A percentile compares a stretch with the other conserved stretches of the same genome.
phyloP scores from a whole-genome alignment of 495 filamentous ascomycete genomes.

The Penicillium chermesinum region DNA sequence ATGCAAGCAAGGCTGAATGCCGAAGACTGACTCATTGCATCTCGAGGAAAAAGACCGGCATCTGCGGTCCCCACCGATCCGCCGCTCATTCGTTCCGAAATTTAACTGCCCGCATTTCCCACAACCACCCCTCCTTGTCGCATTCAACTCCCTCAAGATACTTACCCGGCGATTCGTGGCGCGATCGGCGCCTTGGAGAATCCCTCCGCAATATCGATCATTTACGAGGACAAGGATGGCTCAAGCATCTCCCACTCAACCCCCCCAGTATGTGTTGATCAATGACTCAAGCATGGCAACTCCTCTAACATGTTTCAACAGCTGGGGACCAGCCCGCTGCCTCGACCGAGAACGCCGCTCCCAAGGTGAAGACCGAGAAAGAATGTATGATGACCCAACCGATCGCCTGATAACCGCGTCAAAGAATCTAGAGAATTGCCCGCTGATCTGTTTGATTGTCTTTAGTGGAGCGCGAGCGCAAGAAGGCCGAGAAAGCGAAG shows the following conservation, averaged over 20 bases:
- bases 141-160: conserved; percentile 37
- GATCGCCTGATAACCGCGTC: not conserved
- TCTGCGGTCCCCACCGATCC: conserved; percentile 25
- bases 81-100: conserved; percentile 31
- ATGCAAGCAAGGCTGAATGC: conserved; percentile 1
- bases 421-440: not conserved
- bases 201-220: conserved; percentile 39
- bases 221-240: conserved; percentile 55
- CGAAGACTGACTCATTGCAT: not conserved
- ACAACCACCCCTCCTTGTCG: conserved; percentile 30
- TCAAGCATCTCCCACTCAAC: conserved; percentile 52
- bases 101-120: conserved; percentile 34
- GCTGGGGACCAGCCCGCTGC: conserved; percentile 52
- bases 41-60: conserved; percentile 7
- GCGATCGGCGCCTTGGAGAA: conserved; percentile 47
- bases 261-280: conserved; percentile 42
- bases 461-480: conserved; percentile 51
- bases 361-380: conserved; percentile 58
- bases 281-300: conserved; percentile 16
- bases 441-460: conserved; percentile 16
- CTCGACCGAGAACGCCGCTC: conserved; percentile 37
- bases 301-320: conserved; percentile 17
- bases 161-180: conserved; percentile 46
- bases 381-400: conserved; percentile 39
- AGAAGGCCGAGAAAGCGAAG: conserved; percentile 55